A percentile compares a stretch with the other conserved stretches of the same genome.
Evolutionary conservation across 371 early-diverging fungal genomes (phyloP).

Genomic region (Phascolomyces articulosus): DNA sequence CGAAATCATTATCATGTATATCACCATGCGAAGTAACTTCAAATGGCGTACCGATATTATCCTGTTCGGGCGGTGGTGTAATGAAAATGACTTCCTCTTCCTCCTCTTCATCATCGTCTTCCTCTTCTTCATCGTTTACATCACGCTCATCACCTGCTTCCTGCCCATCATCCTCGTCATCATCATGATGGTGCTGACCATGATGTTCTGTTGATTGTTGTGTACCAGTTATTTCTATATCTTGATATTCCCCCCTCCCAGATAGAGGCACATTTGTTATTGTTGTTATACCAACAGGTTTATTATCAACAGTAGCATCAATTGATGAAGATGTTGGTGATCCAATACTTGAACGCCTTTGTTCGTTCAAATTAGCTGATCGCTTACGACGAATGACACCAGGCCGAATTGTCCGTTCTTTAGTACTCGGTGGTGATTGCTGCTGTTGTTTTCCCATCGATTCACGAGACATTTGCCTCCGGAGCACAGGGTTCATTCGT

Average conservation of each 20-base stretch:
- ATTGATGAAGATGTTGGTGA: background rate
- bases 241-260: too few species aligned
- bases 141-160: slow-evolving; percentile 24
- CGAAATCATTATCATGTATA: slow-evolving; percentile 3
- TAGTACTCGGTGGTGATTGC: background rate
- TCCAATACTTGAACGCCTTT: slow-evolving; percentile 10
- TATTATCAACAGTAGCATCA: background rate
- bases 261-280: background rate
- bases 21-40: slow-evolving; percentile 36
- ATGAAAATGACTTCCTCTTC: slow-evolving; percentile 46
- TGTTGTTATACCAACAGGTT: slow-evolving; percentile 4
- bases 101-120: slow-evolving; percentile 28
- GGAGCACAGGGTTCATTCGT: slow-evolving; percentile 25
- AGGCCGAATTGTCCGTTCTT: slow-evolving; percentile 2
- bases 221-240: background rate
- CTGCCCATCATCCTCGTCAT: slow-evolving; percentile 23
- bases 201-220: background rate
- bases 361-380: slow-evolving; percentile 2
- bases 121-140: slow-evolving; percentile 31
- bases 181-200: slow-evolving; percentile 16
- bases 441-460: slow-evolving; percentile 11
- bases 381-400: slow-evolving; percentile 13
- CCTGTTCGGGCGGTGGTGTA: slow-evolving; percentile 32
- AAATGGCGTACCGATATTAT: slow-evolving; percentile 29
- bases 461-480: slow-evolving; percentile 40